Evolutionary conservation across 441 rosid genomes (phyloP).

Genomic region (Pelargonium exstipulatum): DNA sequence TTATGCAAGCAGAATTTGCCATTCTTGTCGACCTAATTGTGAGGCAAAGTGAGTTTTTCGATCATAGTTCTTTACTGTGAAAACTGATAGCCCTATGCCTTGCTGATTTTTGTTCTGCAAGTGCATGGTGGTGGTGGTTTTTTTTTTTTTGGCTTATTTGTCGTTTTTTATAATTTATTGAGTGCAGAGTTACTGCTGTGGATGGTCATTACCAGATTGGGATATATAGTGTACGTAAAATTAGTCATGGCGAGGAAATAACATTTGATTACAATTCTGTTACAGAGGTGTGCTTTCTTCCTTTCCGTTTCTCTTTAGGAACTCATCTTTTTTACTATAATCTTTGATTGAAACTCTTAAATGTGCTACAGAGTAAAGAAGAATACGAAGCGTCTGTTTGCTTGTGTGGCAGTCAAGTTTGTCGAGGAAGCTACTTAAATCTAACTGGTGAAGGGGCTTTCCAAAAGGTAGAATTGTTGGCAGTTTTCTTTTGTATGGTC

Average conservation of each 20-base stretch:
- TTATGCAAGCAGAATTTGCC: conserved; percentile 98
- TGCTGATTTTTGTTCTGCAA: not conserved
- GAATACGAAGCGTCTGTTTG: conserved; percentile 99
- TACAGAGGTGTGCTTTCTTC: conserved; percentile 68
- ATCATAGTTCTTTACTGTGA: not conserved
- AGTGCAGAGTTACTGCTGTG: conserved; percentile 93
- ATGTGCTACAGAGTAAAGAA: conserved; percentile 79
- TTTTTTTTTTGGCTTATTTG: conserved; percentile 5
- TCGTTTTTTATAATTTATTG: conserved; percentile 20
- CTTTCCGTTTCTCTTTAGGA: conserved; percentile 18
- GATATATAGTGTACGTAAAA: conserved; percentile 71
- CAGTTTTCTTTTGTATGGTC: no score
- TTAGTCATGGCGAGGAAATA: conserved; percentile 90
- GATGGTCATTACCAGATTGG: conserved; percentile 99
- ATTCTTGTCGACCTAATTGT: conserved; percentile 98
- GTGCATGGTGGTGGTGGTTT: no score
- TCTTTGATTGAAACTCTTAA: conserved; percentile 23
- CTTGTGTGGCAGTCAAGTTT: conserved; percentile 99
- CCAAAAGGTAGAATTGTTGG: conserved; percentile 96
- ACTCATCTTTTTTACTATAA: conserved; percentile 12
- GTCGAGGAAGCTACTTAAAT: conserved; percentile 98
- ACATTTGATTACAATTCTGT: conserved; percentile 98
- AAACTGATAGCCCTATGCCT: not conserved
- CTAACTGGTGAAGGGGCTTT: conserved; percentile 99
- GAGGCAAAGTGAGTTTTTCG: conserved; percentile 82